These are phyloP conservation scores for Candida sanyaensis DNA, from an alignment of 1,139 yeast genomes.

Conservation along the genomic window DNA sequence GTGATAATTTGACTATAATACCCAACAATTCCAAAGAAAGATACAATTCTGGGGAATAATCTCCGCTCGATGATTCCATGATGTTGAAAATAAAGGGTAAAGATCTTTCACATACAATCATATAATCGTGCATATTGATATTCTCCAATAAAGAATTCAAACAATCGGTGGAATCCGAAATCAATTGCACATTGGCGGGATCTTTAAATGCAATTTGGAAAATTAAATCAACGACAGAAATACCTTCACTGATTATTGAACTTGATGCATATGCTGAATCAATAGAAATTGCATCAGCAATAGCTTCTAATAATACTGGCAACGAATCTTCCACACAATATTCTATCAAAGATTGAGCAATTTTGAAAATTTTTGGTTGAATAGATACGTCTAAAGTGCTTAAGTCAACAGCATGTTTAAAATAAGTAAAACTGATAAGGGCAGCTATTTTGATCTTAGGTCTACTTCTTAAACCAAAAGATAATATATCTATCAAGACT, in stretches of 20 bases:
- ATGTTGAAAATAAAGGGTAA: constrained; percentile 51
- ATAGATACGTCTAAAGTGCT: constrained; percentile 18
- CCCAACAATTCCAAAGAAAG: constrained; percentile 69
- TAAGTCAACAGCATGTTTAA: constrained; percentile 49
- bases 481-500: constrained; percentile 38
- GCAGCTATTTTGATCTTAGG: constrained; percentile 37
- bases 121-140: constrained; percentile 47
- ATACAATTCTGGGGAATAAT: constrained; percentile 60
- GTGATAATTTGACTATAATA: constrained; percentile 50
- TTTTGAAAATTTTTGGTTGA: constrained; percentile 31
- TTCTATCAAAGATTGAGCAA: constrained; percentile 44
- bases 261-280: constrained; percentile 36
- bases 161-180: constrained; percentile 62
- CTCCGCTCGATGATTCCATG: constrained; percentile 28
- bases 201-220: constrained; percentile 70
- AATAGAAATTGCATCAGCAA: constrained; percentile 55
- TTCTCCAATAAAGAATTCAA: constrained; percentile 57
- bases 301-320: constrained; percentile 71
- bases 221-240: constrained; percentile 51
- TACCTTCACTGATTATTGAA: constrained; percentile 20
- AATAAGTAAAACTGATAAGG: constrained; percentile 57
- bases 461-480: constrained; percentile 21
- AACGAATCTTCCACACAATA: constrained; percentile 84
- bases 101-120: constrained; percentile 50
- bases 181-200: constrained; percentile 70